Evolutionary conservation across 2,329 filamentous ascomycete genomes (phyloP), one percentile per base, ranked within the genome.

Genomic region (Plenodomus tracheiphilus): DNA sequence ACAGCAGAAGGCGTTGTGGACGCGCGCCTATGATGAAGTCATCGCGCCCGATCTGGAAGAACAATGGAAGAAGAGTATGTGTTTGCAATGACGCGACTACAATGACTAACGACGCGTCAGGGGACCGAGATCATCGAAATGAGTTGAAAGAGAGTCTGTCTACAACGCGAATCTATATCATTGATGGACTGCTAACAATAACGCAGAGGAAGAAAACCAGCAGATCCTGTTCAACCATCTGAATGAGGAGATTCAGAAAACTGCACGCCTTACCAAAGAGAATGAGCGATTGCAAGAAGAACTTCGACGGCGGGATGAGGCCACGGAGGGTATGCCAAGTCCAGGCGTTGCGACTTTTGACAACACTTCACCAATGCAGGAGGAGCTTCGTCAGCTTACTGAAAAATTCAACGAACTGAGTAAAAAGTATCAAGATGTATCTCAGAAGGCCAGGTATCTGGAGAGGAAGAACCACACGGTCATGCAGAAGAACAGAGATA

Each of bases 401-500:
- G 53, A 62, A 11, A 66, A 65, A 44, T 69, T 70, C 44, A 58
- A 66, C 19, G 62, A 70, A 15, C 51, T 76, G 30, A 63, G 54
- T 36, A 68, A 66, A 47, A 61, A 58, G 41, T 65, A 68, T 22
- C 62, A 63, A 19, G 59, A 69, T 37, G 53, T 56, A 2, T 50
- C 49, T 18, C 62, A 69, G 18, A 61, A 61, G 41, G 49, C 65
- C 3, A 68, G 61, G 46, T 72, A 72, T 39, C 49, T 66, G 8
- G 62, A 71, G 35, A 66, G 58, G 45, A 70, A 70, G 52, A 71
- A 69, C 32, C 53, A 44, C 2, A 51, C 46, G 34, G 71, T 67
- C 39, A 72, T 64, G 65, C 54, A 65, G 38, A 69, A 71, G 44
- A 70, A 73, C 43, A 66, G 61, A 38, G 64, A 72, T 2, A 73